These are phyloP conservation scores for Pigoraptor vietnamica DNA, from an alignment of 78 protist genomes.

Conservation along the genomic window DNA sequence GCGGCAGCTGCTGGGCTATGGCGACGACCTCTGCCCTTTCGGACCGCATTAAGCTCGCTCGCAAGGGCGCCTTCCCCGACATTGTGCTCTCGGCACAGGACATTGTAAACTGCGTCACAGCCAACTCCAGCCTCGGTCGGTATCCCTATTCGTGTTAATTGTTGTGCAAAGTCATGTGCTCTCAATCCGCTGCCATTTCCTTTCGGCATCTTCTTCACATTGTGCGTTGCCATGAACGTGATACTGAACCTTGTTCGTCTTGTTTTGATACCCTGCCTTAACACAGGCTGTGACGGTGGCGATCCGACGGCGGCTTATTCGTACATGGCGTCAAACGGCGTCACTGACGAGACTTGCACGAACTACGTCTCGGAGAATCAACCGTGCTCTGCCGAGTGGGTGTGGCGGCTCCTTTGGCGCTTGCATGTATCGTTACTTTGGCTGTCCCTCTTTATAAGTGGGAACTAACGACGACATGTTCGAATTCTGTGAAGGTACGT, in stretches of 20 bases:
- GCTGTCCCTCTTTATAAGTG: no score
- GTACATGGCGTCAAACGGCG: constrained; percentile 54
- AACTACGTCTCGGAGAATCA: constrained; percentile 30
- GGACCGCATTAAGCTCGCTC: background rate
- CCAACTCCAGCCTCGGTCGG: constrained; percentile 51
- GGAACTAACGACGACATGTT: no score
- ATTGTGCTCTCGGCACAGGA: constrained; percentile 50
- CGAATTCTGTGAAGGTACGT: no score
- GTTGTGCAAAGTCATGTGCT: constrained; percentile 34
- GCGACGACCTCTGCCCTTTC: background rate
- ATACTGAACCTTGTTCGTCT: no score
- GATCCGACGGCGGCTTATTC: constrained; percentile 38
- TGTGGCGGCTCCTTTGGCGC: no score
- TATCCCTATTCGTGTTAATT: background rate
- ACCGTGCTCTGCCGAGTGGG: no score
- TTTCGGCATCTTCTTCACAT: no score
- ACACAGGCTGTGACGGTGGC: constrained; percentile 82
- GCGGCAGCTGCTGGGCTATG: constrained; percentile 25
- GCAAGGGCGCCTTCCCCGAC: constrained; percentile 7
- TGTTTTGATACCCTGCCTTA: no score
- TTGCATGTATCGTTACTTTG: no score
- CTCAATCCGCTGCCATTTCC: no score
- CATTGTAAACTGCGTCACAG: background rate
- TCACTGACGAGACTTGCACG: constrained; percentile 67
- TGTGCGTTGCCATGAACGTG: no score